These are phyloP conservation scores for Hericium rajendrae DNA, from an alignment of 768 basidiomycete genomes.

Conservation along the genomic window DNA sequence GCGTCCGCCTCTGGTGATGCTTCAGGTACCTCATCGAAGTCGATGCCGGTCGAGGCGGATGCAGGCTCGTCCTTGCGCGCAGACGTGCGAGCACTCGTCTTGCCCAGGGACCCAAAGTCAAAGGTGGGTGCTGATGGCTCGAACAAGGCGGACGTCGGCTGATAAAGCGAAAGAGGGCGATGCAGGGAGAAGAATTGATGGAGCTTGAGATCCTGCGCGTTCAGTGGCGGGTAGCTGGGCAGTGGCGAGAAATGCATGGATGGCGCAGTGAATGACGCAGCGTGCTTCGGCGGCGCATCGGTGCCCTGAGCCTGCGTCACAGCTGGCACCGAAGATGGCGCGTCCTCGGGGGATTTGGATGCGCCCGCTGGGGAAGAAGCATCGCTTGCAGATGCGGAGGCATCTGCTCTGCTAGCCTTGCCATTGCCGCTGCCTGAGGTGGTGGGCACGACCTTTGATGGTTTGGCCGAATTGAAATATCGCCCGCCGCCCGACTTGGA, in stretches of 20 bases:
- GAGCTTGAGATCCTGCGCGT: conserved; percentile 62
- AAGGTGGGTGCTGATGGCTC: conserved; percentile 16
- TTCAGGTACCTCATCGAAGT: conserved; percentile 36
- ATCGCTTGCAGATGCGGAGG: conserved; percentile 16
- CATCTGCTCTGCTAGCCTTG: conserved; percentile 26
- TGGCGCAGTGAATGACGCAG: not conserved
- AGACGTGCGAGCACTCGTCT: not conserved
- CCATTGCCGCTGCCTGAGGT: conserved; percentile 18
- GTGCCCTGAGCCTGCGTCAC: not conserved
- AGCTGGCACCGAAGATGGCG: not conserved
- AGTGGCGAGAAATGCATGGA: conserved; percentile 3
- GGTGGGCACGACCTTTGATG: conserved; percentile 37
- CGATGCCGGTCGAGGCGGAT: conserved; percentile 9
- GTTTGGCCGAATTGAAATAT: conserved; percentile 67
- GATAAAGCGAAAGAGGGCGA: conserved; percentile 61
- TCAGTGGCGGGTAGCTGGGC: conserved; percentile 45
- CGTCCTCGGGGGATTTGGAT: conserved; percentile 6
- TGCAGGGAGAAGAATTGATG: conserved; percentile 83
- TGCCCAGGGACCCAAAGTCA: not conserved
- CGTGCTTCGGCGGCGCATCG: not conserved
- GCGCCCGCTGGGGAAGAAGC: conserved; percentile 21
- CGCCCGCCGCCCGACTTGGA: conserved; percentile 64
- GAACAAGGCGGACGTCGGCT: conserved; percentile 50
- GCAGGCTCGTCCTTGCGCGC: not conserved
- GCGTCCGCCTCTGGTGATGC: conserved; percentile 63